These are phyloP conservation scores for Trypanosoma mega DNA, from an alignment of 208 protist genomes.

Conservation along the genomic window DNA sequence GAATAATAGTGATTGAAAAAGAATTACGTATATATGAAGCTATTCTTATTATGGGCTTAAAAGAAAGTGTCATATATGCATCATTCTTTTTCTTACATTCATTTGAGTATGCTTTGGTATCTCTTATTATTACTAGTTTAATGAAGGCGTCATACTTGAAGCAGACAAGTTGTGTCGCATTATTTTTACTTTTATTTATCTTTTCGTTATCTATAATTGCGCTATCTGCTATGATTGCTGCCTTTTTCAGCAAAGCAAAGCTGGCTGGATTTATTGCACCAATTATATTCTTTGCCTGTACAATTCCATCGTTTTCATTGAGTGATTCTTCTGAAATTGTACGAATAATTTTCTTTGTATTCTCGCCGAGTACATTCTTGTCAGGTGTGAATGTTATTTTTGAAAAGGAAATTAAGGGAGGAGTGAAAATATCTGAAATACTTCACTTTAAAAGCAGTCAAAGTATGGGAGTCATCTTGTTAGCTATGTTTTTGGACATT, in stretches of 20 bases:
- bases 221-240: slow-evolving; percentile 9
- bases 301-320: slow-evolving; percentile 18
- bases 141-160: slow-evolving; percentile 19
- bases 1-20: slow-evolving; percentile 29
- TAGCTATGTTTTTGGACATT: slow-evolving; percentile 30
- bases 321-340: too few relatives aligned
- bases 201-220: slow-evolving; percentile 22
- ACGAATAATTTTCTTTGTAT: too few relatives aligned
- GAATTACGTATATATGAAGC: slow-evolving; percentile 27
- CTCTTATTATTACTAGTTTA: slow-evolving; percentile 37
- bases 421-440: too few relatives aligned
- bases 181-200: slow-evolving; percentile 21
- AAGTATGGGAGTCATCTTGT: slow-evolving; percentile 16
- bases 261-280: slow-evolving; percentile 18
- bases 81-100: slow-evolving; percentile 22
- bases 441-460: neutral
- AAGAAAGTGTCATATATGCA: slow-evolving; percentile 14
- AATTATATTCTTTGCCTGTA: slow-evolving; percentile 20
- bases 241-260: slow-evolving; percentile 30
- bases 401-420: slow-evolving; percentile 46
- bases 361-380: slow-evolving; percentile 49
- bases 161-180: slow-evolving; percentile 36
- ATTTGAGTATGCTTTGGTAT: slow-evolving; percentile 7
- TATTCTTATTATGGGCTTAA: slow-evolving; percentile 42
- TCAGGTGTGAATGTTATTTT: slow-evolving; percentile 32